These are phyloP conservation scores for Aspergillus wentii DNA, from an alignment of 495 filamentous ascomycete genomes.

Conservation along the genomic window DNA sequence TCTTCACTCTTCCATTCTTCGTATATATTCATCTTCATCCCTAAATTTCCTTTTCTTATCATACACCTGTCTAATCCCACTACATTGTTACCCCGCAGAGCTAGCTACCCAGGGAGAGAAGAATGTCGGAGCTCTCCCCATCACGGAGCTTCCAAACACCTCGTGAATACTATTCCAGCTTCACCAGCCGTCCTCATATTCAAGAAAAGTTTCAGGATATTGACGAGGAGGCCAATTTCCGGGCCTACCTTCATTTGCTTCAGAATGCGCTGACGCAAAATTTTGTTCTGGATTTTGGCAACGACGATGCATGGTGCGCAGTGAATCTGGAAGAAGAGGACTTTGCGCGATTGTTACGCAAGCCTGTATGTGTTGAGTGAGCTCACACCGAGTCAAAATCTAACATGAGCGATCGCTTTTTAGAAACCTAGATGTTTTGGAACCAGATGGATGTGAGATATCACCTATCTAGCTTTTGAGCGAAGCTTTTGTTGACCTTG, in stretches of 20 bases:
- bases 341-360: slow-evolving; percentile 31
- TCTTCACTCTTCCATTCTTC: too few relatives aligned
- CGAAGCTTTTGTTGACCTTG: background rate
- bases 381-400: background rate
- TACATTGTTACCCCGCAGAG: too few relatives aligned
- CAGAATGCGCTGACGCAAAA: slow-evolving; percentile 43
- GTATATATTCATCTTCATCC: too few relatives aligned
- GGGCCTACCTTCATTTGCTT: slow-evolving; percentile 27
- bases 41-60: too few relatives aligned
- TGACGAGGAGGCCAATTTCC: slow-evolving; percentile 46
- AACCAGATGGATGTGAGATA: slow-evolving; percentile 65
- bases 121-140: slow-evolving; percentile 10
- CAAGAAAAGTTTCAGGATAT: slow-evolving; percentile 47
- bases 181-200: slow-evolving; percentile 13
- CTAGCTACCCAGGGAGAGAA: too few relatives aligned
- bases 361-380: slow-evolving; percentile 18
- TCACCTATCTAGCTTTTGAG: background rate
- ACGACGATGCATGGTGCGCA: slow-evolving; percentile 55
- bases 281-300: slow-evolving; percentile 71
- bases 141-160: slow-evolving; percentile 16
- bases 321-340: slow-evolving; percentile 49
- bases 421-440: slow-evolving; percentile 39
- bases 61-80: too few relatives aligned
- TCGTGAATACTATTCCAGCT: slow-evolving; percentile 34
- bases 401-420: background rate